phyloP scores from a whole-genome alignment of 768 basidiomycete genomes.

The Lenzites betulinus region DNA sequence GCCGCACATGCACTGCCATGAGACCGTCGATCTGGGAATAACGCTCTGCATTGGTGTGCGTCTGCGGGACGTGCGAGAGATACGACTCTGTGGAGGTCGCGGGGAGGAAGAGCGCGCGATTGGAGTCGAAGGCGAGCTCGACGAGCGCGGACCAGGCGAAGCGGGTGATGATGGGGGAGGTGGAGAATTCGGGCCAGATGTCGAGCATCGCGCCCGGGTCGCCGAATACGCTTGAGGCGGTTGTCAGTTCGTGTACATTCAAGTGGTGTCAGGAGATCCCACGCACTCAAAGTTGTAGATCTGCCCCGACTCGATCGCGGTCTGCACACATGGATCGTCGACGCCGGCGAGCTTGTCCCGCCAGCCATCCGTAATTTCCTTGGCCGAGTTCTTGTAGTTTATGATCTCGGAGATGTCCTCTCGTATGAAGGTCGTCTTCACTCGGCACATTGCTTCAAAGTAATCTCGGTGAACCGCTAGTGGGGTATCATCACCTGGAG shows the following conservation, averaged over 20 bases:
- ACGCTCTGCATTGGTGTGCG: constrained; percentile 13
- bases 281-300: constrained; percentile 23
- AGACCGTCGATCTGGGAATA: constrained; percentile 47
- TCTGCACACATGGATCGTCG: constrained; percentile 37
- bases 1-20: constrained; percentile 57
- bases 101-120: constrained; percentile 23
- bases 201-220: constrained; percentile 21
- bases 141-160: constrained; percentile 60
- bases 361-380: constrained; percentile 42
- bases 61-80: constrained; percentile 3
- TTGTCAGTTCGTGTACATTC: background rate
- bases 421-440: constrained; percentile 34
- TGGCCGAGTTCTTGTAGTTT: constrained; percentile 35
- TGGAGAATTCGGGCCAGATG: constrained; percentile 44
- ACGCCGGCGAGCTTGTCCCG: constrained; percentile 35
- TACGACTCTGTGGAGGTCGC: constrained; percentile 1
- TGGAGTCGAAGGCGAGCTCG: constrained; percentile 37
- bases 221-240: constrained; percentile 23
- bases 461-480: constrained; percentile 40
- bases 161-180: constrained; percentile 50
- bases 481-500: constrained; percentile 35
- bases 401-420: constrained; percentile 30
- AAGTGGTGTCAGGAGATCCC: background rate
- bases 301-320: constrained; percentile 15
- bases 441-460: constrained; percentile 45